These are phyloP conservation scores for Nicotiana paniculata DNA, from an alignment of 257 asterid genomes.

Conservation along the genomic window DNA sequence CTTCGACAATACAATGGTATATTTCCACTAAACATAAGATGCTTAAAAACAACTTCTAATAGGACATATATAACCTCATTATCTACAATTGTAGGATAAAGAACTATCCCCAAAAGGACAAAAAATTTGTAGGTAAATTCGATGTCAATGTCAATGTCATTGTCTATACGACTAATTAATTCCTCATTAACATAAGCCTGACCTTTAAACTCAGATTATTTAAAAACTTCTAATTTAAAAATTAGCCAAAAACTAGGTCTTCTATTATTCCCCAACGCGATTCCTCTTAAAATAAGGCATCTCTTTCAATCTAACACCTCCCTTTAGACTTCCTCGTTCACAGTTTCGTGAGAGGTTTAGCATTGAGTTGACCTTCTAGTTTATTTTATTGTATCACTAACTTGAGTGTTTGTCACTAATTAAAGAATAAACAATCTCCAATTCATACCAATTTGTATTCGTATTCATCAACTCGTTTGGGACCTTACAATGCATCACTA, in stretches of 20 bases:
- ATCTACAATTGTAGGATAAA: too few species aligned
- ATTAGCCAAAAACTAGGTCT: neutral
- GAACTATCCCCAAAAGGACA: too few species aligned
- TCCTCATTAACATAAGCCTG: neutral
- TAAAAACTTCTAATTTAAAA: neutral
- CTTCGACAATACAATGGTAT: too few species aligned
- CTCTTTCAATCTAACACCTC: neutral
- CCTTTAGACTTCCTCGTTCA: too few species aligned
- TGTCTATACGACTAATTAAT: neutral
- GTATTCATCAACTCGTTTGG: neutral
- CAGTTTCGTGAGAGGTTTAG: neutral
- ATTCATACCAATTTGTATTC: neutral
- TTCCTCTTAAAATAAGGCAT: neutral
- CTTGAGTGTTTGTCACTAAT: neutral
- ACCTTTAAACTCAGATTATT: neutral
- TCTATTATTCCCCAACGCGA: neutral
- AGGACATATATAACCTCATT: neutral
- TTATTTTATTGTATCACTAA: too few species aligned
- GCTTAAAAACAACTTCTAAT: too few species aligned
- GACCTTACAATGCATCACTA: neutral
- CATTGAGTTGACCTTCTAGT: neutral
- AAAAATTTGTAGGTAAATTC: too few species aligned
- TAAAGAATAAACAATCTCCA: neutral
- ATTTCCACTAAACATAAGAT: too few species aligned
- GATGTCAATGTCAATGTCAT: too few species aligned